Evolutionary conservation across 148 eudicot species (phyloP).

Genomic region (Hydrangea macrophylla): DNA sequence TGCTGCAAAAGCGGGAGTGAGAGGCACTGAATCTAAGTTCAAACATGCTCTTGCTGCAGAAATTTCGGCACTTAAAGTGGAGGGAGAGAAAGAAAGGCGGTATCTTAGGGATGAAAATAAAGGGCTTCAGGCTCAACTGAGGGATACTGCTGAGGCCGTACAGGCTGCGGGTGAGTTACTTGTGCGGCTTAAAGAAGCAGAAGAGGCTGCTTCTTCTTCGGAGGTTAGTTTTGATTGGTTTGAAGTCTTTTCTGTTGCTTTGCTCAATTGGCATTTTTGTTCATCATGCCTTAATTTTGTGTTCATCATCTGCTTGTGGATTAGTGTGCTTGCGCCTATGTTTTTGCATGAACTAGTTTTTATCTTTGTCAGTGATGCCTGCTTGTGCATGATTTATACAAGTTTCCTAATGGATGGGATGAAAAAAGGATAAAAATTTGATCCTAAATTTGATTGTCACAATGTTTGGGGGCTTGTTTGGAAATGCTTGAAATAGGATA

Average conservation of each 20-base stretch:
- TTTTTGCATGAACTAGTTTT: too few relatives aligned
- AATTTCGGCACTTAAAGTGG: conserved; percentile 81
- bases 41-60: conserved; percentile 85
- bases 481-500: too few relatives aligned
- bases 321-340: too few relatives aligned
- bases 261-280: background rate
- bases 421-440: too few relatives aligned
- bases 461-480: too few relatives aligned
- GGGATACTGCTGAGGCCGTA: conserved; percentile 96
- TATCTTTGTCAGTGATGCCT: too few relatives aligned
- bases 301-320: too few relatives aligned
- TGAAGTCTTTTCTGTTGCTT: too few relatives aligned
- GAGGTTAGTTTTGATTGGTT: conserved; percentile 84
- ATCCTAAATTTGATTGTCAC: too few relatives aligned
- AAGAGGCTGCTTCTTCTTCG: conserved; percentile 77
- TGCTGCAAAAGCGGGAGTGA: conserved; percentile 84
- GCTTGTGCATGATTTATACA: too few relatives aligned
- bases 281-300: background rate
- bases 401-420: too few relatives aligned
- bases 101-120: conserved; percentile 81
- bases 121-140: conserved; percentile 81
- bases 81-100: conserved; percentile 77
- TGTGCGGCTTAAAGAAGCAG: conserved; percentile 95
- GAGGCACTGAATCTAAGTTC: conserved; percentile 79
- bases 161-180: conserved; percentile 97